Evolutionary conservation across 768 basidiomycete species (phyloP).

Genomic region (Serendipita sp.): DNA sequence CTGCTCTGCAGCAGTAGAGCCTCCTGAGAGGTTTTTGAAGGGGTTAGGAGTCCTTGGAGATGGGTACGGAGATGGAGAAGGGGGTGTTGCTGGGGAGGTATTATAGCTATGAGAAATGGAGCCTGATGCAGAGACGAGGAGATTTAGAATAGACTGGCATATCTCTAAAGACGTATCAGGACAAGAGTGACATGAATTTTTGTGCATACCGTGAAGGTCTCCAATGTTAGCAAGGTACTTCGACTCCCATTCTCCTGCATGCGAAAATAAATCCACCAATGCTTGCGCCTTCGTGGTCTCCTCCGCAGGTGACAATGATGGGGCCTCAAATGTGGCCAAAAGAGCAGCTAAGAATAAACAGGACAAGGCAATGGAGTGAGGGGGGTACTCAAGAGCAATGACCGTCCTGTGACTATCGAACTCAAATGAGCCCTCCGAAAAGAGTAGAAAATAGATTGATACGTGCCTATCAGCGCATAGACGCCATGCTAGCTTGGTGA

Average conservation of each 20-base stretch:
- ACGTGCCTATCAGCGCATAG: constrained; percentile 72
- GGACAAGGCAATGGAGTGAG: constrained; percentile 76
- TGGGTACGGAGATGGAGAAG: constrained; percentile 55
- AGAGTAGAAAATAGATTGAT: neutral
- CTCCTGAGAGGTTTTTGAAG: constrained; percentile 7
- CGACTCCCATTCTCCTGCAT: constrained; percentile 57
- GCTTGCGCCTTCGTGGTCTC: constrained; percentile 28
- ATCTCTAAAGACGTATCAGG: constrained; percentile 37
- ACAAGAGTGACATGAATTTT: neutral
- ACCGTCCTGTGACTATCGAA: constrained; percentile 61
- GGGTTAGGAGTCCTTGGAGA: constrained; percentile 24
- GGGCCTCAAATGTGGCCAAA: constrained; percentile 54
- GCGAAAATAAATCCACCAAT: constrained; percentile 40
- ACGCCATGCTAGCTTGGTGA: constrained; percentile 80
- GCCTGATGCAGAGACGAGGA: constrained; percentile 40
- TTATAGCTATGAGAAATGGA: constrained; percentile 37
- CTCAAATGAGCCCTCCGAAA: neutral
- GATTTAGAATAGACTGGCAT: constrained; percentile 61
- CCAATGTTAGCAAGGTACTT: constrained; percentile 49
- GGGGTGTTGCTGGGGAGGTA: constrained; percentile 61
- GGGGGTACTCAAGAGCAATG: constrained; percentile 76
- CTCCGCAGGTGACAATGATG: constrained; percentile 25
- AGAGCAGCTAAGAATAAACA: constrained; percentile 72
- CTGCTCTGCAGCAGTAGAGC: neutral
- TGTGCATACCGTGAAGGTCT: constrained; percentile 59